A percentile compares a stretch with the other conserved stretches of the same genome.
Evolutionary conservation across 1,139 yeast species (phyloP).

Genomic region (Yamadazyma membranifaciens): DNA sequence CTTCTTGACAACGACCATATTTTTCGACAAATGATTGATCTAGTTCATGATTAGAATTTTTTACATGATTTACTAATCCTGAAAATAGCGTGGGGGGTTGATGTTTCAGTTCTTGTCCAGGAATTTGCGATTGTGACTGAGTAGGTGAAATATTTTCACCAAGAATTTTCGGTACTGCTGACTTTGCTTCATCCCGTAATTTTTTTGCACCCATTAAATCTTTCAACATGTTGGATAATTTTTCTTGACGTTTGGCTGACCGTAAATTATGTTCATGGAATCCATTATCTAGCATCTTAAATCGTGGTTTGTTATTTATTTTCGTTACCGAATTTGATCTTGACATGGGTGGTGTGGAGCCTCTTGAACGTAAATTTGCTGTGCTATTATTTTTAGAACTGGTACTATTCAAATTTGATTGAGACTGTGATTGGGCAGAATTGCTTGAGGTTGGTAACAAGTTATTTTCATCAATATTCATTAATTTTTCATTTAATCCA

Average conservation of each 20-base stretch:
- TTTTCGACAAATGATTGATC: conserved; percentile 46
- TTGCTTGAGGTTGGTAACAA: not conserved
- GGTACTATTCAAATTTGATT: not conserved
- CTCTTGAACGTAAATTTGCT: conserved; percentile 8
- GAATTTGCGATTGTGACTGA: not conserved
- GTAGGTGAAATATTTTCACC: conserved; percentile 12
- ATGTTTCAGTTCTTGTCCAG: conserved; percentile 1
- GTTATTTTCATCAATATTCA: conserved; percentile 5
- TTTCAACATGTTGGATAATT: conserved; percentile 80
- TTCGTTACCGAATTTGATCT: conserved; percentile 13
- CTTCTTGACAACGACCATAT: conserved; percentile 51
- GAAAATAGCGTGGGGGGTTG: conserved; percentile 78
- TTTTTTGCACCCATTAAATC: conserved; percentile 82
- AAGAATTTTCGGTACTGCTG: conserved; percentile 75
- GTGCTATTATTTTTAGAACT: conserved; percentile 1
- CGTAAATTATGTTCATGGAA: conserved; percentile 76
- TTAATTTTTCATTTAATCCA: conserved; percentile 1
- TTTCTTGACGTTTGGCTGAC: conserved; percentile 83
- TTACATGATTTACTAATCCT: conserved; percentile 72
- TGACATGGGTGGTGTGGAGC: conserved; percentile 15
- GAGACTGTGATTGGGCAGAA: not conserved
- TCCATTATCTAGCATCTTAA: conserved; percentile 60
- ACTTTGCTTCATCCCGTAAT: conserved; percentile 74
- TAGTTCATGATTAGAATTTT: conserved; percentile 19
- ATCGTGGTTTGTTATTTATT: conserved; percentile 34